phyloP scores from a whole-genome alignment of 2,329 filamentous ascomycete genomes.

The Diaporthe helianthi region DNA sequence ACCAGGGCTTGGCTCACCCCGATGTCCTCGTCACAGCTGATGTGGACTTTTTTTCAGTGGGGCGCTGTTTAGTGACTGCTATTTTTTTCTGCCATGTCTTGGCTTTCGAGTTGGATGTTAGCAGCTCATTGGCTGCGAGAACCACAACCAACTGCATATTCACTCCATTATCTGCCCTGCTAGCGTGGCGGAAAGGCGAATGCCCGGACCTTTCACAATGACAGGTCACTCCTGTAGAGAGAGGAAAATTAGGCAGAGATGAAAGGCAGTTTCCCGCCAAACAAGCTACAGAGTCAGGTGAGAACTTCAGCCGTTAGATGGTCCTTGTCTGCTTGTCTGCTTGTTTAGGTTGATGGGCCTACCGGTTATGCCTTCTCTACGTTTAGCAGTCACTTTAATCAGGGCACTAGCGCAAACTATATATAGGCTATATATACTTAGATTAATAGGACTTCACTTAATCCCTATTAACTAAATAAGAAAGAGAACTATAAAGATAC shows the following conservation, averaged over 20 bases:
- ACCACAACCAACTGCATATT: slow-evolving; percentile 1
- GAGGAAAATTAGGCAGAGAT: neutral
- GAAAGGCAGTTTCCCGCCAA: neutral
- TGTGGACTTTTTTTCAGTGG: neutral
- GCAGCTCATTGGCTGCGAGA: slow-evolving; percentile 17
- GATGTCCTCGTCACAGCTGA: neutral
- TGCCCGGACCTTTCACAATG: neutral
- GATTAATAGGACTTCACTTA: no score
- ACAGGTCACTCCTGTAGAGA: slow-evolving; percentile 3
- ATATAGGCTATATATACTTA: no score
- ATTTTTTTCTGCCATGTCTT: neutral
- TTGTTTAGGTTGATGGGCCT: no score
- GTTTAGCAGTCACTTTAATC: no score
- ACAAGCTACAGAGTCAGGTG: neutral
- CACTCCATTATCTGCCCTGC: neutral
- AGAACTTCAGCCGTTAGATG: neutral
- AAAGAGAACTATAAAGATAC: no score
- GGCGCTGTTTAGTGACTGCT: neutral
- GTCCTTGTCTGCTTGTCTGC: neutral
- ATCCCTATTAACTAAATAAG: no score
- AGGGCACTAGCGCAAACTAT: no score
- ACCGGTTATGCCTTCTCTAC: no score
- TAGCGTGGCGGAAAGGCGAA: neutral
- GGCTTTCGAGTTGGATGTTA: neutral
- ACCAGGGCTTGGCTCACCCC: neutral